phyloP scores from a whole-genome alignment of 2,329 filamentous ascomycete species.

The Byssochlamys sp. region DNA sequence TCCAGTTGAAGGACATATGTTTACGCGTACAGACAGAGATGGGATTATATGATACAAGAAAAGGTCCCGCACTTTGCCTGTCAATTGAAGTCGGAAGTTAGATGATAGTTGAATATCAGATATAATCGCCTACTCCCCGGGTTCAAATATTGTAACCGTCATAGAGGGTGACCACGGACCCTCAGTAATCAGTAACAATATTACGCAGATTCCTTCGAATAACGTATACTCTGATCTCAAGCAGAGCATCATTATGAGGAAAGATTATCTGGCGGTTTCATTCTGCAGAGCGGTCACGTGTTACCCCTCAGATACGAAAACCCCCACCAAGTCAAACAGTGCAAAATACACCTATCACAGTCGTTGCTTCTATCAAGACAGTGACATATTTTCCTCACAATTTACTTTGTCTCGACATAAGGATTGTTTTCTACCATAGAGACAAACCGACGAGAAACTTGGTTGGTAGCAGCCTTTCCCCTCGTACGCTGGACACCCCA shows the following conservation, averaged over 20 bases:
- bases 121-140: too few relatives aligned
- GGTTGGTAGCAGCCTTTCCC: background rate
- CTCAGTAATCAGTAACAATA: too few relatives aligned
- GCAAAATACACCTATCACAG: constrained; percentile 13
- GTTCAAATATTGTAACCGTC: too few relatives aligned
- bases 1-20: constrained; percentile 30
- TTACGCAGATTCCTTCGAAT: too few relatives aligned
- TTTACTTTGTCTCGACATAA: background rate
- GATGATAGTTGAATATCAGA: background rate
- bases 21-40: constrained; percentile 36
- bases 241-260: background rate
- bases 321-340: constrained; percentile 12
- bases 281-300: background rate
- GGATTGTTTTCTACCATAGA: background rate
- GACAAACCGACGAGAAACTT: background rate
- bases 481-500: background rate
- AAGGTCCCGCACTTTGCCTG: constrained; percentile 24
- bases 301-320: constrained; percentile 4
- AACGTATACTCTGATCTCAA: background rate
- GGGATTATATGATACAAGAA: constrained; percentile 36
- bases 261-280: background rate
- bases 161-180: too few relatives aligned
- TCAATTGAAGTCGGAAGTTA: constrained; percentile 21
- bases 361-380: background rate
- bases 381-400: background rate